Base-by-base conservation (phyloP, 2,329 filamentous ascomycete genomes). In the Fusarium sp. region DNA sequence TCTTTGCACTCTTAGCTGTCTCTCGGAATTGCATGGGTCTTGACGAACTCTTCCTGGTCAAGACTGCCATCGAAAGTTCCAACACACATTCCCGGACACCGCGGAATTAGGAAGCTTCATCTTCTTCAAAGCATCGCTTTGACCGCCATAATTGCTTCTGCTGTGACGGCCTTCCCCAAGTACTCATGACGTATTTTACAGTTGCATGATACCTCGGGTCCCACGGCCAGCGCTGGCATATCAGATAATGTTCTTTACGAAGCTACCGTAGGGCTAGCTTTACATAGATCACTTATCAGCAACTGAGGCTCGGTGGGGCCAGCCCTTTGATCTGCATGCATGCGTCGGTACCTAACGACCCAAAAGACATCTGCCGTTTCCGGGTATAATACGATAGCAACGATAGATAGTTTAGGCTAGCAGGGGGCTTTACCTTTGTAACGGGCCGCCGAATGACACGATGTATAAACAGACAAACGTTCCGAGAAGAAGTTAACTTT, bases 1-100 rank as follows among this genome's bases (percentile, higher is more conserved):
- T 35, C 18, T 53, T 16, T 36, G 7, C 14, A 16, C 20, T 7
- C 18, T 3, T 8, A 24, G 14, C 4, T 16, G 7, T 20, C 18
- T 20, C 22, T 2, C 7, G 10, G 20, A 12, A 5, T 18, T 22
- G 5, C 7, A 28, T 3, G 5, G 48, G 20, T 2, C 0, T 16
- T 3, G 5, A 22, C 2, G 2, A 24, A 20, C 7, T 4, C 0
- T 31, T 9, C 3, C 20, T 16, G 4, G 20, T 5, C 26, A 18
- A 51, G 13, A 22, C n/a, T 7, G 5, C 12, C 4, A 10, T 15
- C 16, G 4, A 7, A 35, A 38, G 11, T 38, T 3, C 7, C 15
- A n/a, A 6, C 10, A 2, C 5, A 16, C 16, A 13, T 38, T 7
- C 7, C 6, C 33, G 11, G 47, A 7, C 7, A 24, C 36, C 8